Percentiles rank a stretch among this genome's conserved stretches.
phyloP scores from a whole-genome alignment of 2,329 filamentous ascomycete genomes.

The Talaromyces sp. region DNA sequence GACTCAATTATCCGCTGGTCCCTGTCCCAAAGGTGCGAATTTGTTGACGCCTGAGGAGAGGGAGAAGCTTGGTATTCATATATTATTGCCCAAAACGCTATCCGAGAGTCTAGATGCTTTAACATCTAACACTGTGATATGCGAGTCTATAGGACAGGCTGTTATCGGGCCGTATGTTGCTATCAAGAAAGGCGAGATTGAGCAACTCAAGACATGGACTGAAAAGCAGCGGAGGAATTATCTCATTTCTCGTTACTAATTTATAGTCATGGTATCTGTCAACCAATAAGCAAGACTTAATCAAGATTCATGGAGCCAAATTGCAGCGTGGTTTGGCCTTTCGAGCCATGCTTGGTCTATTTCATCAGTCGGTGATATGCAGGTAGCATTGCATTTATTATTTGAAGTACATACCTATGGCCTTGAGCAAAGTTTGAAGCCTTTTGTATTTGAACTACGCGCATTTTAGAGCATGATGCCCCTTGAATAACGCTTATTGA shows the following conservation, averaged over 20 bases:
- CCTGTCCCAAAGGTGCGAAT: conserved; percentile 2
- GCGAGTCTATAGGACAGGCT: neutral
- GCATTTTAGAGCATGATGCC: neutral
- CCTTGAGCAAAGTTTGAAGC: no score
- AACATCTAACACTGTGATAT: neutral
- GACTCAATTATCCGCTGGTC: conserved; percentile 3
- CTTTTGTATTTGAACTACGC: no score
- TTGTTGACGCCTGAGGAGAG: conserved; percentile 4
- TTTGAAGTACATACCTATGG: no score
- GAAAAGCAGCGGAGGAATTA: conserved; percentile 10
- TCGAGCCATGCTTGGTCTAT: no score
- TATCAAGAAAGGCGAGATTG: conserved; percentile 10
- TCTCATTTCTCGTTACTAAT: conserved; percentile 14
- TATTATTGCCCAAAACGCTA: conserved; percentile 3
- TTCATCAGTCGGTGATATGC: no score
- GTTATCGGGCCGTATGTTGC: conserved; percentile 12
- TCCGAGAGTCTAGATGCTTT: conserved; percentile 4
- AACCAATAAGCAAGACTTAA: neutral
- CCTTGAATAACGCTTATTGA: neutral
- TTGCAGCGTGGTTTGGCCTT: no score
- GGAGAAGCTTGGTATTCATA: neutral
- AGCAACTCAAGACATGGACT: conserved; percentile 12
- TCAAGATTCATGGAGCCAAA: neutral
- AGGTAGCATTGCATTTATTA: neutral
- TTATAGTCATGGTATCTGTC: neutral